Conservation (phyloP, 768 basidiomycete species). For the Chlorophyllum brunneum region DNA sequence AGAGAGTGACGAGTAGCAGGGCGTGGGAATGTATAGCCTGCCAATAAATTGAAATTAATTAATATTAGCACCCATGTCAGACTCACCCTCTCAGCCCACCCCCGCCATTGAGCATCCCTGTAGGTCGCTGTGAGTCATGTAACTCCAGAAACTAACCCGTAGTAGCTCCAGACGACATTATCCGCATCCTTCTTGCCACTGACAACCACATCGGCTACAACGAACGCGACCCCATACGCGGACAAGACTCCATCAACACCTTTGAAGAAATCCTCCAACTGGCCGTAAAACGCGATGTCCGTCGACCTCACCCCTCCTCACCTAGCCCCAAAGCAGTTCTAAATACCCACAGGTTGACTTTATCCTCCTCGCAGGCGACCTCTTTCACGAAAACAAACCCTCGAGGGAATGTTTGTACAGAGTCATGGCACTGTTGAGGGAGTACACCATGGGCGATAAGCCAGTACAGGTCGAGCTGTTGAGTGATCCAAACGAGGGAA, state of each 20-base stretch:
- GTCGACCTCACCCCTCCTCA: slow-evolving; percentile 22
- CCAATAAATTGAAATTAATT: background rate
- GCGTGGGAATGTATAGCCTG: background rate
- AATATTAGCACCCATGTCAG: slow-evolving; percentile 18
- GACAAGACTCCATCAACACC: slow-evolving; percentile 92
- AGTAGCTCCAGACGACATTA: slow-evolving; percentile 61
- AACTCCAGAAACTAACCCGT: background rate
- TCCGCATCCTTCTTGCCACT: slow-evolving; percentile 85
- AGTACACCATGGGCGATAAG: slow-evolving; percentile 85
- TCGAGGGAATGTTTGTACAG: slow-evolving; percentile 87
- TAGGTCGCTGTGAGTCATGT: slow-evolving; percentile 13
- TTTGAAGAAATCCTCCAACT: slow-evolving; percentile 92
- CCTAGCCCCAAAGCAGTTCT: slow-evolving; percentile 5
- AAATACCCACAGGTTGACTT: slow-evolving; percentile 76
- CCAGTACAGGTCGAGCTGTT: slow-evolving; percentile 89
- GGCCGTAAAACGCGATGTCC: slow-evolving; percentile 82
- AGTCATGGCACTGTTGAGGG: slow-evolving; percentile 83
- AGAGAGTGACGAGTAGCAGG: background rate
- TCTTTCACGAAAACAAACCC: slow-evolving; percentile 98
- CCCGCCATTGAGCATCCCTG: slow-evolving; percentile 20
- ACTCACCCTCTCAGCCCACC: slow-evolving; percentile 17
- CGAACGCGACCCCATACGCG: slow-evolving; percentile 91
- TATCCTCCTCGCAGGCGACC: slow-evolving; percentile 89
- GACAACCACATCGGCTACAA: slow-evolving; percentile 96
- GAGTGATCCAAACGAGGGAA: slow-evolving; percentile 90